A percentile compares a stretch with the other conserved stretches of the same genome.
These are phyloP conservation scores for Diplocarpon rosae DNA, from an alignment of 2,329 filamentous ascomycete genomes.

Conservation along the genomic window DNA sequence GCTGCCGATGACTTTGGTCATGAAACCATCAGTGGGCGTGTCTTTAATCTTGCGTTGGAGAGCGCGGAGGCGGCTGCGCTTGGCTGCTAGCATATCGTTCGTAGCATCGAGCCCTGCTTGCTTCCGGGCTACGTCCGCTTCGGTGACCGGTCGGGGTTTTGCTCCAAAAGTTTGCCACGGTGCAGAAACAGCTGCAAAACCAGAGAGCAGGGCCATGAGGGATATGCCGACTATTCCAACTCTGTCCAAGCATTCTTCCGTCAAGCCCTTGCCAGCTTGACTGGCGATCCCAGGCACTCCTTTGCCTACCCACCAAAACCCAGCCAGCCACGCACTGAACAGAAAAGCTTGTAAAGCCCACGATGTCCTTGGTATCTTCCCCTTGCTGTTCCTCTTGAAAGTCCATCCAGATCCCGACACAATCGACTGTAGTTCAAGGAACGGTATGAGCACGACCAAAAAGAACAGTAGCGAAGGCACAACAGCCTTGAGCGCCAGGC, in stretches of 20 bases:
- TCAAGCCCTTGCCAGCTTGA: conserved; percentile 28
- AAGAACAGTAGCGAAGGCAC: conserved; percentile 61
- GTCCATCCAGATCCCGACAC: conserved; percentile 47
- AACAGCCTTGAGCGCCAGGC: conserved; percentile 55
- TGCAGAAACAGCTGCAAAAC: conserved; percentile 79
- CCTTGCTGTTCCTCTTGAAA: conserved; percentile 46
- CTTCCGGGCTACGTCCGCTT: conserved; percentile 65
- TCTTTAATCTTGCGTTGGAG: conserved; percentile 54
- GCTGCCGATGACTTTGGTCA: conserved; percentile 63
- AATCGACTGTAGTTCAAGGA: conserved; percentile 57
- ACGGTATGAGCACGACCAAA: conserved; percentile 64
- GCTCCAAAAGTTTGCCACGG: conserved; percentile 76
- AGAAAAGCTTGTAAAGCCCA: conserved; percentile 53
- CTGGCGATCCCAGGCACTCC: conserved; percentile 42
- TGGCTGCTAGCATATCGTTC: conserved; percentile 66
- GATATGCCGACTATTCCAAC: conserved; percentile 79
- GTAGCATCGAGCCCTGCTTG: conserved; percentile 69
- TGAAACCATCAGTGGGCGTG: conserved; percentile 40
- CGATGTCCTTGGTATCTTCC: conserved; percentile 45
- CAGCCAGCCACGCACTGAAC: conserved; percentile 57
- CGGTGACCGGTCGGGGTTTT: conserved; percentile 52
- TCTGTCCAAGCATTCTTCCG: conserved; percentile 47
- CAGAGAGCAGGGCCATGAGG: conserved; percentile 78
- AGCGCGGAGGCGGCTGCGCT: conserved; percentile 59
- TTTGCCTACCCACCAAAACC: conserved; percentile 67